Evolutionary conservation across 169 alveolate species (phyloP), one percentile per base, ranked within the genome.

Genomic region (Prorocentrum cordatum): DNA sequence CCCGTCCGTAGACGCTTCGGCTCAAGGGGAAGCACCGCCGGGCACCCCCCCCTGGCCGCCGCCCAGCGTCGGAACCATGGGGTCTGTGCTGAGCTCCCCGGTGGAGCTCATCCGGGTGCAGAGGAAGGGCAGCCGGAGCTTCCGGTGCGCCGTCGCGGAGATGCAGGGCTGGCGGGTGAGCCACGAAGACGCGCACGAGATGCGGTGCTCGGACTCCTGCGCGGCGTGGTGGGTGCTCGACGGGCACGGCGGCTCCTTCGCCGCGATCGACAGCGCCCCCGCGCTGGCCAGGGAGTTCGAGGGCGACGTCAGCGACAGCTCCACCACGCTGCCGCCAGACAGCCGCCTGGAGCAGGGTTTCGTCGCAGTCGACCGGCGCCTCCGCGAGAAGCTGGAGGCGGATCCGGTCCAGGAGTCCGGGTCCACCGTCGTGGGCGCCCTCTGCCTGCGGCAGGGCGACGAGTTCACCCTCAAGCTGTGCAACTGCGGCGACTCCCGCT

Each of bases 51-150:
- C 68, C 5, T 32, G 29, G 68, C 38, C 6, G 68, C 36, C 22
- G 66, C n/a, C 31, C n/a, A 14, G 14, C 24, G 22, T 1, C 12
- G 31, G 27, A 20, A 6, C 66, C 59, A 79, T 79, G 89, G 89
- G 89, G 61, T 59, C 66, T n/a, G 72, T 66, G 47, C 64, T 79
- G 6, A 39, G 62, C 64, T 33, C 58, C 66, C 89, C 89, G 1
- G 89, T 79, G 38, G 89, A 79, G 77, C 89, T 79, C 50, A 59
- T 79, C 35, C 75, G 89, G 16, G 89, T 79, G 89, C 89, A 79
- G 33, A 79, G 89, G 85, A 33, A 1, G 6, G 22, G 18, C 10
- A 14, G 5, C 47, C 47, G 47, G 14, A 9, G 39, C 64, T 79
- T 79, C 88, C 59, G 88, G 24, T 79, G 75, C 32, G 88, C 88